A percentile compares a stretch with the other conserved stretches of the same genome.
Conservation (phyloP, 768 basidiomycete genomes). For the Pulveroboletus sp. region DNA sequence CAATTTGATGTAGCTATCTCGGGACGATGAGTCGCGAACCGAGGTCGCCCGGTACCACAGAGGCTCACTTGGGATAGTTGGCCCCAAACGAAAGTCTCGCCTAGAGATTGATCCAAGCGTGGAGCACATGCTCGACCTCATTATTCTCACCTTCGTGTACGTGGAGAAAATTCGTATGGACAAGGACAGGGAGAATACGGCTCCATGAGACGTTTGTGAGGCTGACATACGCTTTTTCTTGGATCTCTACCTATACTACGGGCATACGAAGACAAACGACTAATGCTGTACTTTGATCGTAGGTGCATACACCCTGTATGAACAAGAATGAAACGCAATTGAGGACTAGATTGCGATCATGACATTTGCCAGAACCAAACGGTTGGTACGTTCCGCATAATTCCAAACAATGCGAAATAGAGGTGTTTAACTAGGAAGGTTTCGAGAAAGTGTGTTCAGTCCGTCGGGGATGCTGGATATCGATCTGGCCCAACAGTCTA, state of each 20-base stretch:
- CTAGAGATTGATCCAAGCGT: slow-evolving; percentile 18
- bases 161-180: slow-evolving; percentile 30
- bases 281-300: slow-evolving; percentile 8
- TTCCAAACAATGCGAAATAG: neutral
- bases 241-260: neutral
- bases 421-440: neutral
- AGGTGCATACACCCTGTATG: slow-evolving; percentile 3
- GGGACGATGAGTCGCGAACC: slow-evolving; percentile 8
- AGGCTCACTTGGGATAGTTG: slow-evolving; percentile 17
- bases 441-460: neutral
- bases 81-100: slow-evolving; percentile 14
- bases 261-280: neutral
- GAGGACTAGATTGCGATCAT: neutral
- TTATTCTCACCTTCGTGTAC: slow-evolving; percentile 30
- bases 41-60: slow-evolving; percentile 21
- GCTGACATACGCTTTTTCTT: neutral
- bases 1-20: slow-evolving; percentile 14
- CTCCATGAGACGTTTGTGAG: slow-evolving; percentile 6
- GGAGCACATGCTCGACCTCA: slow-evolving; percentile 24
- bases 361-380: neutral
- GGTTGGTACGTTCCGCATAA: neutral
- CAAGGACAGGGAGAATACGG: slow-evolving; percentile 11
- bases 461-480: slow-evolving; percentile 1
- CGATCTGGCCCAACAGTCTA: slow-evolving; percentile 10
- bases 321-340: slow-evolving; percentile 2